These are phyloP conservation scores for Lachnellula suecica DNA, from an alignment of 2,329 filamentous ascomycete species.

Conservation along the genomic window DNA sequence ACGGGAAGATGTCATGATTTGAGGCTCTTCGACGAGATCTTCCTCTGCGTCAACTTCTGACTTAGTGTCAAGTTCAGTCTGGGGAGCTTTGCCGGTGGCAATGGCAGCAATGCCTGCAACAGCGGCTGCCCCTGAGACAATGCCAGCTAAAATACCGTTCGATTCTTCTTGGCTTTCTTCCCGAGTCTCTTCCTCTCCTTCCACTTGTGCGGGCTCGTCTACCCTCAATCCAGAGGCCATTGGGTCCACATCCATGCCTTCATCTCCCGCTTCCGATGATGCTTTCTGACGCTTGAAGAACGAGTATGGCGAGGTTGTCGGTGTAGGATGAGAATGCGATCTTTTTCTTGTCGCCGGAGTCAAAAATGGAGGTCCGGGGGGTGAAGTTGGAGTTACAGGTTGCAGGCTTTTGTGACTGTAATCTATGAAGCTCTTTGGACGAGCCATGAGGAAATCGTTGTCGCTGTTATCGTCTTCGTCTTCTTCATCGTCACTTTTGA, in stretches of 20 bases:
- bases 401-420: constrained; percentile 32
- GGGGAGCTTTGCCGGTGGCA: constrained; percentile 21
- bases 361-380: constrained; percentile 16
- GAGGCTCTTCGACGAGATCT: constrained; percentile 31
- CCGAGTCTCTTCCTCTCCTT: too few relatives aligned
- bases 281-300: constrained; percentile 18
- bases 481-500: constrained; percentile 62
- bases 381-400: constrained; percentile 27
- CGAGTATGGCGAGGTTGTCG: constrained; percentile 18
- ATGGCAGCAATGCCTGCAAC: constrained; percentile 20
- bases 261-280: background rate
- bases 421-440: constrained; percentile 43
- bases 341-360: constrained; percentile 24
- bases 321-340: constrained; percentile 30
- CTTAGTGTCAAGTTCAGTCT: constrained; percentile 15
- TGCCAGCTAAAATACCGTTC: constrained; percentile 10
- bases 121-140: constrained; percentile 21
- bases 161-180: background rate
- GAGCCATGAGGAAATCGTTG: constrained; percentile 33
- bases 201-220: background rate
- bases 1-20: constrained; percentile 35
- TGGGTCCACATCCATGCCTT: constrained; percentile 2
- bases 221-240: background rate
- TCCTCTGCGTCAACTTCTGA: constrained; percentile 24
- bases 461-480: constrained; percentile 41